Conservation (phyloP, 495 filamentous ascomycete species). For the Podospora sp. region DNA sequence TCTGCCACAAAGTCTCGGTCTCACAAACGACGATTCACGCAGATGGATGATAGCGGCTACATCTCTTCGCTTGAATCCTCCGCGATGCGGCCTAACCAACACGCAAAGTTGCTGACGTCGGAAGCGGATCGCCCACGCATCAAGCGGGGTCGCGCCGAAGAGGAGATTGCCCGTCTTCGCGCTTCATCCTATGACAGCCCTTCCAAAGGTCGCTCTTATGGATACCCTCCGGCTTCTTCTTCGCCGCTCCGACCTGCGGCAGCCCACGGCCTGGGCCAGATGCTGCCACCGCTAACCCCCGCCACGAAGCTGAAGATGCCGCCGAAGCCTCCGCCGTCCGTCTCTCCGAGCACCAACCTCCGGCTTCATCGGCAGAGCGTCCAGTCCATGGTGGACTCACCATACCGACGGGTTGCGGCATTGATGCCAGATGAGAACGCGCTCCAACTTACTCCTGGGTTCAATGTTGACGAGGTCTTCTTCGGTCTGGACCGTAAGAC, state of each 20-base stretch:
- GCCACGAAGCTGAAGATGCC: slow-evolving; percentile 84
- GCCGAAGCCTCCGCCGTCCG: slow-evolving; percentile 77
- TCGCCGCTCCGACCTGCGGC: slow-evolving; percentile 60
- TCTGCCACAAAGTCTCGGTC: slow-evolving; percentile 58
- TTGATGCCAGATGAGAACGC: slow-evolving; percentile 54
- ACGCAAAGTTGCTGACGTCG: slow-evolving; percentile 65
- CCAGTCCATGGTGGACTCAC: slow-evolving; percentile 84
- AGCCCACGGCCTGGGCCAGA: slow-evolving; percentile 54
- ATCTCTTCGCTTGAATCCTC: slow-evolving; percentile 98
- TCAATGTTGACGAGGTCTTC: slow-evolving; percentile 57
- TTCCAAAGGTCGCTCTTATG: slow-evolving; percentile 61
- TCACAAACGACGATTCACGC: slow-evolving; percentile 71
- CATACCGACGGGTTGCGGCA: slow-evolving; percentile 71
- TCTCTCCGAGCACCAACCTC: slow-evolving; percentile 94
- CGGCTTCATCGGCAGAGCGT: slow-evolving; percentile 87
- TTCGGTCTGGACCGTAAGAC: slow-evolving; percentile 51
- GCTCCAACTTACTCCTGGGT: slow-evolving; percentile 76
- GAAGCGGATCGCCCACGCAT: slow-evolving; percentile 76
- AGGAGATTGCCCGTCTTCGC: slow-evolving; percentile 92
- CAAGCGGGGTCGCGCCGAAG: slow-evolving; percentile 87
- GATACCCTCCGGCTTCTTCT: slow-evolving; percentile 51
- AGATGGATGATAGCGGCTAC: slow-evolving; percentile 93
- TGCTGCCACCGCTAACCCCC: slow-evolving; percentile 82
- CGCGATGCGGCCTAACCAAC: slow-evolving; percentile 68
- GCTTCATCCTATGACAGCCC: slow-evolving; percentile 94